Evolutionary conservation across 1,284 basidiomycete genomes (phyloP).

Genomic region (Microbotryum silenes-acaulis): DNA sequence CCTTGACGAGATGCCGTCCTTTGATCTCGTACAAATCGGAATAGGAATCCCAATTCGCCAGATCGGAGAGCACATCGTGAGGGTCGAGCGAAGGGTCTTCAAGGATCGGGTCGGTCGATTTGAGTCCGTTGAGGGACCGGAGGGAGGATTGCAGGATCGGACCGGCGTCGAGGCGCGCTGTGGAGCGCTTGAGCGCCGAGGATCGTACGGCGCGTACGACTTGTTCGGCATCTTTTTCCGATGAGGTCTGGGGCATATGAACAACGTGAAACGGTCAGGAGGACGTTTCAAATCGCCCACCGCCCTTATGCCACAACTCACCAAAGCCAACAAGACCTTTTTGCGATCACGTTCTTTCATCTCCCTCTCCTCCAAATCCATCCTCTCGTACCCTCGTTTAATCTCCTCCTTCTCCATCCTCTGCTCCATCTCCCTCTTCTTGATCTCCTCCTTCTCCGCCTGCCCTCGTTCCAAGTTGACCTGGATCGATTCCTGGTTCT

Average conservation of each 20-base stretch:
- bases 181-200: slow-evolving; percentile 42
- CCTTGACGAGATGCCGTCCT: background rate
- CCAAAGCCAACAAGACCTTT: slow-evolving; percentile 28
- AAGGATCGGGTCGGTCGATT: background rate
- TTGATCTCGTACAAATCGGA: slow-evolving; percentile 16
- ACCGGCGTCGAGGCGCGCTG: slow-evolving; percentile 37
- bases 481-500: slow-evolving; percentile 72
- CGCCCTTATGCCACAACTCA: background rate
- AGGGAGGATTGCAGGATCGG: slow-evolving; percentile 3
- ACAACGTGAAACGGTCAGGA: background rate
- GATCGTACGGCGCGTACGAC: slow-evolving; percentile 30
- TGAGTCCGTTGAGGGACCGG: background rate
- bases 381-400: no score
- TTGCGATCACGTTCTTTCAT: slow-evolving; percentile 45
- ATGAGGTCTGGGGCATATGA: slow-evolving; percentile 12
- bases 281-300: no score
- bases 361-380: slow-evolving; percentile 51
- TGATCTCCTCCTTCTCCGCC: slow-evolving; percentile 56
- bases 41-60: slow-evolving; percentile 17
- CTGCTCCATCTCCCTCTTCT: slow-evolving; percentile 66
- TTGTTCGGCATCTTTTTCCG: slow-evolving; percentile 12
- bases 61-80: slow-evolving; percentile 27
- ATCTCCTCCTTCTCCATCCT: slow-evolving; percentile 47
- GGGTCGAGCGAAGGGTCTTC: slow-evolving; percentile 12
- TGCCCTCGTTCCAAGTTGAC: slow-evolving; percentile 63